Conservation (phyloP, 2,329 filamentous ascomycete genomes). For the Lecanicillium sp. region DNA sequence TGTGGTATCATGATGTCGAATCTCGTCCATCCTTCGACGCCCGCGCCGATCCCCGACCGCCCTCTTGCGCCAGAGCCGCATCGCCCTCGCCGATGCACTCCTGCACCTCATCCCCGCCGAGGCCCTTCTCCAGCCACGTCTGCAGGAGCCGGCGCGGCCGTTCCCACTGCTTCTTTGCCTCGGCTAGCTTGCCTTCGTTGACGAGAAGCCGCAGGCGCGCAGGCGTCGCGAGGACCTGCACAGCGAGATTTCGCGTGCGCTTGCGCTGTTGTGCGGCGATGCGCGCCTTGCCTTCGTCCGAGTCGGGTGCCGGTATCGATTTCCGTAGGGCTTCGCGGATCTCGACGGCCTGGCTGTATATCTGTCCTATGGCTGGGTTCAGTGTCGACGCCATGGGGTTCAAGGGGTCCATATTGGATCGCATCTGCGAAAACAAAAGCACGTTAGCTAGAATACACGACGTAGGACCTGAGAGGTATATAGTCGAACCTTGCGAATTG, state of each 20-base stretch:
- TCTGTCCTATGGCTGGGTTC: constrained; percentile 66
- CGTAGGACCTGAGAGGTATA: too few species aligned
- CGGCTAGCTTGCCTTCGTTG: constrained; percentile 51
- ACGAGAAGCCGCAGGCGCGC: constrained; percentile 53
- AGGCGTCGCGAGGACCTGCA: constrained; percentile 57
- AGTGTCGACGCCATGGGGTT: constrained; percentile 69
- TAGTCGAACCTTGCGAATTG: constrained; percentile 66
- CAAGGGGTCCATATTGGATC: constrained; percentile 72
- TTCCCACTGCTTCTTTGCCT: constrained; percentile 54
- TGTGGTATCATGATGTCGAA: constrained; percentile 3
- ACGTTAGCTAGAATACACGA: too few species aligned
- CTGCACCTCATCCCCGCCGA: constrained; percentile 51
- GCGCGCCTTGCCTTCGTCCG: constrained; percentile 30
- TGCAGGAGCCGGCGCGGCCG: constrained; percentile 45
- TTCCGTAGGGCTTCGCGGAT: constrained; percentile 48
- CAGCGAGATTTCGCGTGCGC: constrained; percentile 50
- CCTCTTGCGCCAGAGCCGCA: constrained; percentile 31
- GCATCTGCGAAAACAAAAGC: constrained; percentile 47
- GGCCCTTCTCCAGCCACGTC: constrained; percentile 47
- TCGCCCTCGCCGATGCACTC: constrained; percentile 50
- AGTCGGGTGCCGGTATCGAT: constrained; percentile 41
- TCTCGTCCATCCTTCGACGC: constrained; percentile 18
- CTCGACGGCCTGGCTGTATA: constrained; percentile 55
- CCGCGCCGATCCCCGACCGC: constrained; percentile 14
- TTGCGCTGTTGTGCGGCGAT: constrained; percentile 29